Evolutionary conservation across 768 basidiomycete species (phyloP).

Genomic region (Hydnomerulius pinastri): DNA sequence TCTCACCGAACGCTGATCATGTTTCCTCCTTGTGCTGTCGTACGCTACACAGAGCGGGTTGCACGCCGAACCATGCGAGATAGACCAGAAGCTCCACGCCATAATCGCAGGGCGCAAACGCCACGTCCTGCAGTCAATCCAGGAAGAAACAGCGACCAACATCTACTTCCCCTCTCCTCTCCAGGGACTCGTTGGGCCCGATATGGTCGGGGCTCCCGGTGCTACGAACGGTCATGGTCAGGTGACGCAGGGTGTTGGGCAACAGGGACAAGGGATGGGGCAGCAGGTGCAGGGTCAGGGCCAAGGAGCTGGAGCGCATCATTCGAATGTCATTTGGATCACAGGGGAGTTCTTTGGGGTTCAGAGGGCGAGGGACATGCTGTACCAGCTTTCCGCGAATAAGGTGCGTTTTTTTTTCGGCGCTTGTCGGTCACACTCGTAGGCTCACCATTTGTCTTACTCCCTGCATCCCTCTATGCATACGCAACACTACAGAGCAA

Average conservation of each 20-base stretch:
- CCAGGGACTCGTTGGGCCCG: constrained; percentile 79
- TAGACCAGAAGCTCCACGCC: constrained; percentile 92
- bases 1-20: background rate
- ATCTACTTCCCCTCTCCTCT: constrained; percentile 93
- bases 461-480: background rate
- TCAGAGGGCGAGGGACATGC: constrained; percentile 92
- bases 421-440: background rate
- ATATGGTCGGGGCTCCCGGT: constrained; percentile 46
- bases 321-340: constrained; percentile 86
- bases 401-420: constrained; percentile 54
- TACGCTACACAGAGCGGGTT: constrained; percentile 68
- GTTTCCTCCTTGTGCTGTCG: constrained; percentile 7
- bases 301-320: constrained; percentile 44
- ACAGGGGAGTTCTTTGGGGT: constrained; percentile 98
- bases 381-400: constrained; percentile 81
- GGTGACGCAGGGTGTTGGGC: constrained; percentile 15
- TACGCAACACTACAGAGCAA: constrained; percentile 62
- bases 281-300: constrained; percentile 19
- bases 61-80: constrained; percentile 88
- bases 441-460: background rate
- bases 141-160: constrained; percentile 97
- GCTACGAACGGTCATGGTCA: constrained; percentile 36
- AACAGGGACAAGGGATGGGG: constrained; percentile 14
- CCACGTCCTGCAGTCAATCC: constrained; percentile 82
- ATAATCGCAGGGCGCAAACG: constrained; percentile 92